Conservation (phyloP, 495 filamentous ascomycete species). For the Xylaria cubensis region DNA sequence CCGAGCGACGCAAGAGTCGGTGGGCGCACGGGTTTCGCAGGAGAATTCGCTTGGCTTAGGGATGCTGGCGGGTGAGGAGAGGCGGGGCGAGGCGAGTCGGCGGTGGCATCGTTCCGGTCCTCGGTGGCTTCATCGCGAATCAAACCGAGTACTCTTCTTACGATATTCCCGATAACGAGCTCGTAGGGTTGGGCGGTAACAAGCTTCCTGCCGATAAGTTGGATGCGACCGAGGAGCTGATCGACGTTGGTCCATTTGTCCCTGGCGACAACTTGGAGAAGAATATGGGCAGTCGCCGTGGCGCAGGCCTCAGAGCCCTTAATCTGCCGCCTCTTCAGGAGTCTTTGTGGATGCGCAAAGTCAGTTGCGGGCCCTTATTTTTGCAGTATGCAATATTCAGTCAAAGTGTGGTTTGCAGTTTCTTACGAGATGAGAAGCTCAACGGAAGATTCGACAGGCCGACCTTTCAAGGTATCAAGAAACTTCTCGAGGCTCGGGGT, state of each 20-base stretch:
- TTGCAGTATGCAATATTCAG: background rate
- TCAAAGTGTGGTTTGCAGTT: background rate
- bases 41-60: conserved; percentile 33
- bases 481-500: conserved; percentile 77
- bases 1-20: conserved; percentile 59
- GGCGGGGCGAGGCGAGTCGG: conserved; percentile 48
- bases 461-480: conserved; percentile 74
- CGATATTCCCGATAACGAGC: conserved; percentile 91
- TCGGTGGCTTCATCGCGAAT: conserved; percentile 91
- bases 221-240: conserved; percentile 78
- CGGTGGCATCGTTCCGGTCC: conserved; percentile 71
- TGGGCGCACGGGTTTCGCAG: conserved; percentile 53
- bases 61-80: conserved; percentile 31
- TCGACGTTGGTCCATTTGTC: conserved; percentile 73
- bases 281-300: conserved; percentile 84
- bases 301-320: conserved; percentile 85
- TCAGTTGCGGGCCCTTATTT: background rate
- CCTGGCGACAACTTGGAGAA: conserved; percentile 80
- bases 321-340: conserved; percentile 90
- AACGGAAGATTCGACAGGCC: conserved; percentile 77
- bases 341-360: conserved; percentile 52
- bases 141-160: conserved; percentile 84
- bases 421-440: conserved; percentile 80
- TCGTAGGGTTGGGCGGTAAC: conserved; percentile 84
- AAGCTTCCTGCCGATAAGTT: conserved; percentile 74